A percentile compares a stretch with the other conserved stretches of the same genome.
These are phyloP conservation scores for Hypomontagnella submonticulosa DNA, from an alignment of 495 filamentous ascomycete species.

Conservation along the genomic window DNA sequence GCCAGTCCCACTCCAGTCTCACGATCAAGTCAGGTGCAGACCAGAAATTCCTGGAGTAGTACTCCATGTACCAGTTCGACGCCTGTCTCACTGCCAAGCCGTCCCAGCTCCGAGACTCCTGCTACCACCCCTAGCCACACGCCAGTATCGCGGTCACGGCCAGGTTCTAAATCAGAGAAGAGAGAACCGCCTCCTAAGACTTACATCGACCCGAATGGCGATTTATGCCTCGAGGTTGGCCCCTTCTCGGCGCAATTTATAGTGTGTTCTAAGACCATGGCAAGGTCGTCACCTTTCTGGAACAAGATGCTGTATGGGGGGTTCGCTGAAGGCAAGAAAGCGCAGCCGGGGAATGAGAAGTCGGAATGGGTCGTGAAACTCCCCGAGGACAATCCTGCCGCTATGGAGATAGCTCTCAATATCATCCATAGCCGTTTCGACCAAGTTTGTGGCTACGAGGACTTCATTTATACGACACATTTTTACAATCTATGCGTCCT, in stretches of 20 bases:
- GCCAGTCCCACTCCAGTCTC: slow-evolving; percentile 20
- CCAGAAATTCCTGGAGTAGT: slow-evolving; percentile 2
- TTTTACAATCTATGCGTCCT: slow-evolving; percentile 43
- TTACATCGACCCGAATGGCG: slow-evolving; percentile 27
- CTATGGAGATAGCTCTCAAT: slow-evolving; percentile 38
- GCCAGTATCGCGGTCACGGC: neutral
- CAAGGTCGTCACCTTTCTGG: slow-evolving; percentile 45
- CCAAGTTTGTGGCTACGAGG: slow-evolving; percentile 29
- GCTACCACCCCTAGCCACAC: neutral
- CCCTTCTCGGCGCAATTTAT: slow-evolving; percentile 20
- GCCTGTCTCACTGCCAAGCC: neutral
- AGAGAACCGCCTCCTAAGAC: slow-evolving; percentile 6
- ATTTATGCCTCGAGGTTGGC: slow-evolving; percentile 38
- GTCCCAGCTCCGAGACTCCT: neutral
- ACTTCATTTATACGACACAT: slow-evolving; percentile 26
- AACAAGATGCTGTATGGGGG: slow-evolving; percentile 45
- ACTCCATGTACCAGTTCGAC: neutral
- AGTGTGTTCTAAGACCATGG: slow-evolving; percentile 41
- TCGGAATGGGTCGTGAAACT: slow-evolving; percentile 44
- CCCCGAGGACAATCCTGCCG: slow-evolving; percentile 46
- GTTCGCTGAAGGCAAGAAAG: slow-evolving; percentile 44
- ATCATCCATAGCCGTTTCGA: slow-evolving; percentile 46
- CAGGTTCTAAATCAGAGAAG: neutral
- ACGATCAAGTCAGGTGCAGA: neutral
- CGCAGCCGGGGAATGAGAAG: slow-evolving; percentile 8